A percentile compares a stretch with the other conserved stretches of the same genome.
Evolutionary conservation across 2,329 filamentous ascomycete species (phyloP).

Genomic region (Penicillium sp.): DNA sequence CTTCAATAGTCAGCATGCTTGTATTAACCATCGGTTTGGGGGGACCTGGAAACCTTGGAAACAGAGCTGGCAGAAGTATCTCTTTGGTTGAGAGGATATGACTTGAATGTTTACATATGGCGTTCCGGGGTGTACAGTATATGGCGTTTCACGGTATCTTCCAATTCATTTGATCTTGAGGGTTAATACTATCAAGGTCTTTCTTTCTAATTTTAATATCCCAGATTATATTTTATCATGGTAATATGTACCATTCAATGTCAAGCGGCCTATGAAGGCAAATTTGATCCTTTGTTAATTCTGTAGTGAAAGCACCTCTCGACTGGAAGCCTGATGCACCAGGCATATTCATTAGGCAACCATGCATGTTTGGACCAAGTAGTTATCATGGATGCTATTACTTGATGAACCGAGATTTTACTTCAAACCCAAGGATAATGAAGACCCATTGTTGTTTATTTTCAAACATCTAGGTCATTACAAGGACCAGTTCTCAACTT

Average conservation of each 20-base stretch:
- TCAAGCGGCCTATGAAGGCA: background rate
- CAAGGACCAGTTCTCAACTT: too few species aligned
- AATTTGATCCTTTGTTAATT: background rate
- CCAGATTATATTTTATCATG: too few species aligned
- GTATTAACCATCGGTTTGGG: slow-evolving; percentile 37
- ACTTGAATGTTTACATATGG: background rate
- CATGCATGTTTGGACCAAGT: background rate
- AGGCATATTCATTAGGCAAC: background rate
- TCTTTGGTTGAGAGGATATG: slow-evolving; percentile 25
- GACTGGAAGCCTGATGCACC: background rate
- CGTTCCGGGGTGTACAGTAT: background rate
- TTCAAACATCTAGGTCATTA: too few species aligned
- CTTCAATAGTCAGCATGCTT: slow-evolving; percentile 31
- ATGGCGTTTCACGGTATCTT: background rate
- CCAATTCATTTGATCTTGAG: background rate
- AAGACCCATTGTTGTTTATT: too few species aligned
- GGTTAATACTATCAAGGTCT: background rate
- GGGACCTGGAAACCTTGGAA: slow-evolving; percentile 40
- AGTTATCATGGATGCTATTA: too few species aligned
- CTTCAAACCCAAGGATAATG: too few species aligned
- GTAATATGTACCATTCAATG: background rate
- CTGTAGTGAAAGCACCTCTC: background rate
- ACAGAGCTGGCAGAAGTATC: slow-evolving; percentile 32
- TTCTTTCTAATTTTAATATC: background rate
- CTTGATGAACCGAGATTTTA: too few species aligned